Evolutionary conservation across 441 rosid species (phyloP).

Genomic region (Pelargonium fulgidum): DNA sequence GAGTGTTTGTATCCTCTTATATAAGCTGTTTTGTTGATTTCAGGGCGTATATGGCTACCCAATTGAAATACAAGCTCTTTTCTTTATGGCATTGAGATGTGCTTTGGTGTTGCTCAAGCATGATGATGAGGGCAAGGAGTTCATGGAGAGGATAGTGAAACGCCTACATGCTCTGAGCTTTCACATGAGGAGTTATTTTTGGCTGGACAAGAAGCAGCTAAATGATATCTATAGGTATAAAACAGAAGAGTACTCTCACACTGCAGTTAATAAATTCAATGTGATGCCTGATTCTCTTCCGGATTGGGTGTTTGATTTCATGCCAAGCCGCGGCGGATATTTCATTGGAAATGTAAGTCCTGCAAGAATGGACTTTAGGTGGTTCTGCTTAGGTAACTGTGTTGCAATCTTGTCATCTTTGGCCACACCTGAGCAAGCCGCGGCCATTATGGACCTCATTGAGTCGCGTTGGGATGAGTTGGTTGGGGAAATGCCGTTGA

Average conservation of each 20-base stretch:
- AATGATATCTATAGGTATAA: conserved; percentile 86
- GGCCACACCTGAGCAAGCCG: conserved; percentile 83
- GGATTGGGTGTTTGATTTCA: conserved; percentile 85
- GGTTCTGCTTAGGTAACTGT: conserved; percentile 94
- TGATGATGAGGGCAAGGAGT: conserved; percentile 78
- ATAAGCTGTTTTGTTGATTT: not conserved
- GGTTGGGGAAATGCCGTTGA: conserved; percentile 90
- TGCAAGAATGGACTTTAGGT: conserved; percentile 87
- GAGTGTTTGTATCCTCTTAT: too few relatives aligned
- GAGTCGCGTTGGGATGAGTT: conserved; percentile 89
- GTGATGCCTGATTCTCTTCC: conserved; percentile 94
- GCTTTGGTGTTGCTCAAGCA: conserved; percentile 72
- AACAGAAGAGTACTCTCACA: conserved; percentile 93
- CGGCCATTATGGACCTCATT: conserved; percentile 91
- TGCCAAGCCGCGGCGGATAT: conserved; percentile 77
- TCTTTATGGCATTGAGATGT: conserved; percentile 88
- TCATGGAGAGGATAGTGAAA: conserved; percentile 63
- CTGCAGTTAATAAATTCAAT: conserved; percentile 30
- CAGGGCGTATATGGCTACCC: conserved; percentile 97
- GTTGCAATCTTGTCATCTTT: conserved; percentile 77
- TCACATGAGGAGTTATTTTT: conserved; percentile 81
- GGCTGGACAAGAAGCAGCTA: conserved; percentile 90
- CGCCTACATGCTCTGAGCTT: conserved; percentile 83
- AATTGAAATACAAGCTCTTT: conserved; percentile 81
- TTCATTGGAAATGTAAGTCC: conserved; percentile 89